Evolutionary conservation across 2,329 filamentous ascomycete genomes (phyloP), one percentile per base, ranked within the genome.

Genomic region (Penicillium concentricum): DNA sequence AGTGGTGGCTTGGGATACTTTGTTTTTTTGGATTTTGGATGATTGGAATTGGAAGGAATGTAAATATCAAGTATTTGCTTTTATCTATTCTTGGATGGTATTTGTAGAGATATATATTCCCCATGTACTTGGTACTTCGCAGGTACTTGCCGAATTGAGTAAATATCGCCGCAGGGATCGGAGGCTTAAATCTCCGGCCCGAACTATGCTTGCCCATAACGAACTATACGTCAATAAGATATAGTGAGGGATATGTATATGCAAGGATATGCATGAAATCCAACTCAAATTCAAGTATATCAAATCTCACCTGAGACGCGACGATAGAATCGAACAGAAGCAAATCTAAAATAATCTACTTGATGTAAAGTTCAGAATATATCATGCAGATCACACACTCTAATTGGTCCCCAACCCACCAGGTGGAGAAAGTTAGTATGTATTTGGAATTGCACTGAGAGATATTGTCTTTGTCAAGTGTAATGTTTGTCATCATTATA

Each of bases 391-490:
- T 34, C n/a, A 18, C 42, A 9, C 26, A 48, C 26, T 41, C 13
- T 18, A 18, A 53, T 53, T 53, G 51, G 51, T 34, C 24, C 15
- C 18, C 13, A 38, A 32, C 13, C 18, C 32, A 6, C 13, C 9
- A 6, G 8, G 51, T 54, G 51, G 51, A 54, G 51, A 10, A 18
- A 7, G 4, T 13, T 6, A 3, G 16, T 44, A 24, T 9, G 13
- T 45, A 56, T 56, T 56, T 56, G 54, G 42, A 56, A 56, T 56
- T 52, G 9, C 22, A 41, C 20, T 30, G 16, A 15, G 12, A 51
- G 4, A 22, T 7, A 34, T 20, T 16, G 20, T 35, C n/a, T 22
- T 34, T 24, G 1, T 30, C n/a, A 22, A 16, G 22, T 39, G 9
- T 34, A 15, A 20, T 37, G 15, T 41, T 52, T 30, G 24, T 20